Percentiles rank a stretch among this genome's conserved stretches.
Evolutionary conservation across 169 alveolate genomes (phyloP).

Genomic region (Cryptosporidium baileyi): DNA sequence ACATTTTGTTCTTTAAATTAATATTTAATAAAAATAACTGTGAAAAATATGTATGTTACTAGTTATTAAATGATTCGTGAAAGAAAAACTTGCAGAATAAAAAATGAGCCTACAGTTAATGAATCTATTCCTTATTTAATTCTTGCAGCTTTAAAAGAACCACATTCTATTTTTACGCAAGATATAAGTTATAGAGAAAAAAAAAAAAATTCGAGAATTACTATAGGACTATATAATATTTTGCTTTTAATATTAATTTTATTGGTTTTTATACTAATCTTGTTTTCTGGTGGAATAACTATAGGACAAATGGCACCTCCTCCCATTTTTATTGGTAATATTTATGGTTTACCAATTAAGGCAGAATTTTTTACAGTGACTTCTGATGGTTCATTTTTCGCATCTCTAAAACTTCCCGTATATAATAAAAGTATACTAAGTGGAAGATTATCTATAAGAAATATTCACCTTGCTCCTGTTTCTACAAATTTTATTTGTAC

Average conservation of each 20-base stretch:
- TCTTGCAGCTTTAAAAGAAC: slow-evolving; percentile 38
- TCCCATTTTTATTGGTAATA: slow-evolving; percentile 52
- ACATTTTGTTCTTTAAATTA: too few species aligned
- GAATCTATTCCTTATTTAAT: slow-evolving; percentile 26
- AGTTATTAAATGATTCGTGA: background rate
- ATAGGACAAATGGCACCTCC: slow-evolving; percentile 69
- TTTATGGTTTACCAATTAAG: slow-evolving; percentile 45
- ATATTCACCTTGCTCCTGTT: slow-evolving; percentile 29
- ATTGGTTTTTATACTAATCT: slow-evolving; percentile 45
- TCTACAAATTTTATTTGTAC: slow-evolving; percentile 25
- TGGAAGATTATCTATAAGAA: slow-evolving; percentile 39
- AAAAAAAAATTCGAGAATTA: slow-evolving; percentile 35
- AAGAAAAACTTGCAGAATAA: background rate
- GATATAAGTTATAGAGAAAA: slow-evolving; percentile 13
- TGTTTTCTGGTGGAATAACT: slow-evolving; percentile 67
- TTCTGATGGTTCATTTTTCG: slow-evolving; percentile 30
- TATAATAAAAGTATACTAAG: slow-evolving; percentile 39
- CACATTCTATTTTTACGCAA: slow-evolving; percentile 1
- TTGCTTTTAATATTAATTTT: slow-evolving; percentile 9
- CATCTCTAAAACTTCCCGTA: slow-evolving; percentile 29
- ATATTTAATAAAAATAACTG: too few species aligned
- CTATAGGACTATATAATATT: slow-evolving; percentile 23
- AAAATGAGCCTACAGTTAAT: background rate
- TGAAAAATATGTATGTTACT: too few species aligned
- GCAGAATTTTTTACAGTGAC: slow-evolving; percentile 43